A percentile compares a stretch with the other conserved stretches of the same genome.
Evolutionary conservation across 345 rosid species (phyloP).

Genomic region (Cardamine resedifolia): DNA sequence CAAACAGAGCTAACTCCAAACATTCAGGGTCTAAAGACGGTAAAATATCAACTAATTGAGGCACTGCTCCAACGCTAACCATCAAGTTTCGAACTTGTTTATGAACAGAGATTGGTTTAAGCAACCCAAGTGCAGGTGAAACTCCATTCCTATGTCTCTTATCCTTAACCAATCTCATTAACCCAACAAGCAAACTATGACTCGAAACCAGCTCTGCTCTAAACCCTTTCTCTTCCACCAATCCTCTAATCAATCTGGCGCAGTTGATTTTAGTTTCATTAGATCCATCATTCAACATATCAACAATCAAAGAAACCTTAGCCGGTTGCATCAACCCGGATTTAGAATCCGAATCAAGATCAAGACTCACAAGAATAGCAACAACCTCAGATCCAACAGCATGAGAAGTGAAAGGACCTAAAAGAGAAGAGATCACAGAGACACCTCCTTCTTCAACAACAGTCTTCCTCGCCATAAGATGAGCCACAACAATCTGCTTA

Average conservation of each 20-base stretch:
- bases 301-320: conserved; percentile 65
- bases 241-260: conserved; percentile 50
- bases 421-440: conserved; percentile 44
- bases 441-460: conserved; percentile 54
- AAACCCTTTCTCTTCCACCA: conserved; percentile 52
- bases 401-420: conserved; percentile 73
- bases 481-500: conserved; percentile 47
- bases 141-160: conserved; percentile 51
- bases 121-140: conserved; percentile 49
- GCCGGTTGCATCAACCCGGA: conserved; percentile 64
- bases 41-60: conserved; percentile 54
- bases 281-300: conserved; percentile 71
- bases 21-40: conserved; percentile 50
- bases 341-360: conserved; percentile 56
- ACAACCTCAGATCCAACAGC: conserved; percentile 75
- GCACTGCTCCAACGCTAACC: conserved; percentile 58
- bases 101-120: conserved; percentile 47
- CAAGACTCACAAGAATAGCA: conserved; percentile 65
- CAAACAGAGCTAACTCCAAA: conserved; percentile 53
- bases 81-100: conserved; percentile 45
- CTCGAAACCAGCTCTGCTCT: conserved; percentile 53
- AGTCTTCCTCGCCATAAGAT: conserved; percentile 52
- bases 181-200: conserved; percentile 61
- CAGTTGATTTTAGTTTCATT: conserved; percentile 70
- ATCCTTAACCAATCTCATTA: conserved; percentile 63